These are phyloP conservation scores for Jamesozyma rosinii DNA, from an alignment of 805 yeast genomes.

Conservation along the genomic window DNA sequence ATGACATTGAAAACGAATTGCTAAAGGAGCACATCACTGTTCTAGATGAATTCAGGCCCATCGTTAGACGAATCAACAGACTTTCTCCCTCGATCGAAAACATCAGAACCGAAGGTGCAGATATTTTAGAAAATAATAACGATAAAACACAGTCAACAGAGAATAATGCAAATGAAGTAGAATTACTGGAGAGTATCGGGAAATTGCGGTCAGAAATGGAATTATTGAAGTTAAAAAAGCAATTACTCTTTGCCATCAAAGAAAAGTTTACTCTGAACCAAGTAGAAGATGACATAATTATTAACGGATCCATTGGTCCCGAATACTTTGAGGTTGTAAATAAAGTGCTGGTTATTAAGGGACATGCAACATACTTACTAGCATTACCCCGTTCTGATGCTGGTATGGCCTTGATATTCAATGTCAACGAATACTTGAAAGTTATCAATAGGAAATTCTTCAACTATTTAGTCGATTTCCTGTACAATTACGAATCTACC, in stretches of 20 bases:
- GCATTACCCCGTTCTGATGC: conserved; percentile 58
- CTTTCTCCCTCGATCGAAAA: conserved; percentile 22
- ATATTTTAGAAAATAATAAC: neutral
- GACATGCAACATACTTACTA: conserved; percentile 60
- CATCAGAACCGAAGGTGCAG: conserved; percentile 14
- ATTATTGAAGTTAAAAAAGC: conserved; percentile 36
- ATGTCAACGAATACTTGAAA: conserved; percentile 44
- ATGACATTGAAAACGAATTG: conserved; percentile 52
- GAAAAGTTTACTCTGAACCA: conserved; percentile 59
- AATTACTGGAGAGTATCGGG: conserved; percentile 11
- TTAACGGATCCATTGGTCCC: conserved; percentile 33
- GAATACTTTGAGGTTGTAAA: conserved; percentile 53
- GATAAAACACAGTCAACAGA: conserved; percentile 3
- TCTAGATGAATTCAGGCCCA: conserved; percentile 37
- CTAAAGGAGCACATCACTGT: conserved; percentile 46
- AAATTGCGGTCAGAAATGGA: conserved; percentile 13
- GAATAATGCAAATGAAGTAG: conserved; percentile 23
- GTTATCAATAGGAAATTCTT: conserved; percentile 47
- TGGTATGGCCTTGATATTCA: conserved; percentile 56
- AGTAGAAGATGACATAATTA: conserved; percentile 56
- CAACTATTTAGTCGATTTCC: conserved; percentile 31
- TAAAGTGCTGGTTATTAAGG: conserved; percentile 56
- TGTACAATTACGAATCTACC: conserved; percentile 24
- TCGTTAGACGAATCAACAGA: conserved; percentile 35
- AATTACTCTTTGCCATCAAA: conserved; percentile 44